Base-by-base conservation (phyloP, 306 rosid genomes). In the Gleditsia sinensis region DNA sequence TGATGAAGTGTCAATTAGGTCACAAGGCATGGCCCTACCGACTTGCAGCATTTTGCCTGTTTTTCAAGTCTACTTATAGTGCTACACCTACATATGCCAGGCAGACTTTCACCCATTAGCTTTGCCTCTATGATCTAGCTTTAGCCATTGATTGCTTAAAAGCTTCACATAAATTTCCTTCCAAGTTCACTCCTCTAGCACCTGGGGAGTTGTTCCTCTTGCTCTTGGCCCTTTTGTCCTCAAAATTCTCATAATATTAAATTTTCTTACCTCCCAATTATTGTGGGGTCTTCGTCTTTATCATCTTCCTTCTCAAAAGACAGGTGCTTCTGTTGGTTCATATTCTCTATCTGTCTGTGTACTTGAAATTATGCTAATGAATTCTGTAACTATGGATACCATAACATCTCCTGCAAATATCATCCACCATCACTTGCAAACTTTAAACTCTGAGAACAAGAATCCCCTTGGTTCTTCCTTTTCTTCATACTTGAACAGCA, bases 1-100 rank as follows among this genome's bases (percentile, higher is more conserved):
- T 59, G 80, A 69, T 75, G 80, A 78, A 48, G 54, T 76, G 85
- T 75, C 74, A 77, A 83, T 67, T 84, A 55, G 78, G 78, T 71
- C 75, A 71, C 53, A 72, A 61, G 76, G 56, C 37, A 68, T 62
- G 94, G 82, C 7, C 97, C 97, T 78, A 87, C 94, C 13, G 46
- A 64, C 25, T 88, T 80, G n/a, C n/a, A 87, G 66, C 87, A 49
- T 54, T 46, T 69, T 72, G 63, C 83, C 60, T 78, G 66, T 85
- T 86, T 56, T 68, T 59, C 72, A 75, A 66, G 78, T 75, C 90
- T 83, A 80, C 88, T 74, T 85, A 83, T 80, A 82, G 78, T 70
- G 67, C 72, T 25, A 55, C 50, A 59, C 76, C 56, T 75, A 75
- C 66, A 68, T 75, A 63, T 25, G 85, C 68, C 53, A 61, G 55